phyloP scores from a whole-genome alignment of 352 stramenopile species.

The Globisporangium polare region DNA sequence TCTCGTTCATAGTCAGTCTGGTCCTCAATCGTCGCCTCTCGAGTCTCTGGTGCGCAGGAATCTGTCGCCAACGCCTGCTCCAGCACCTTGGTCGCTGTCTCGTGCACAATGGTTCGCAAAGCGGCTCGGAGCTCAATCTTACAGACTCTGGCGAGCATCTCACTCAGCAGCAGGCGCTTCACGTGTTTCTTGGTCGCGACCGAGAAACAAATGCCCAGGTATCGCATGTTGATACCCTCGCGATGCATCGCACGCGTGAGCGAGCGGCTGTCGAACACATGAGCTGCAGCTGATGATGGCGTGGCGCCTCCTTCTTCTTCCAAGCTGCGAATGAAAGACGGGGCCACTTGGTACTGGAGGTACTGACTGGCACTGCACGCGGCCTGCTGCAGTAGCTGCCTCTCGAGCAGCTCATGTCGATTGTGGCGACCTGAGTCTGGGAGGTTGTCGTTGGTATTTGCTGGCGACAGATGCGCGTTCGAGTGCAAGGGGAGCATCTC shows the following conservation, averaged over 20 bases:
- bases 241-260: constrained; percentile 40
- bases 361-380: constrained; percentile 32
- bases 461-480: constrained; percentile 18
- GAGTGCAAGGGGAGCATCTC: constrained; percentile 32
- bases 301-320: constrained; percentile 25
- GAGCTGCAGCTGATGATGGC: neutral
- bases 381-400: constrained; percentile 32
- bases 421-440: neutral
- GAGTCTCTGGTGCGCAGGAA: neutral
- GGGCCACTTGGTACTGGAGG: constrained; percentile 35
- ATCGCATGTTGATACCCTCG: constrained; percentile 54
- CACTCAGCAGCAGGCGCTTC: constrained; percentile 37
- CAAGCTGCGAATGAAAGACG: constrained; percentile 39
- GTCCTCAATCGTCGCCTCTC: neutral
- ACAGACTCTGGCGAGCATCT: constrained; percentile 60
- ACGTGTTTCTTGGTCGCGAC: constrained; percentile 38
- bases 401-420: constrained; percentile 19
- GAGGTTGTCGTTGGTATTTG: neutral
- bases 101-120: constrained; percentile 27
- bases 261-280: constrained; percentile 35
- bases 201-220: constrained; percentile 55
- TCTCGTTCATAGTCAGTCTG: constrained; percentile 1
- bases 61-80: constrained; percentile 15
- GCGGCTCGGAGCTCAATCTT: constrained; percentile 46
- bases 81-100: constrained; percentile 19